Conservation (phyloP, 257 asterid species). For the Solanum dulcamara region DNA sequence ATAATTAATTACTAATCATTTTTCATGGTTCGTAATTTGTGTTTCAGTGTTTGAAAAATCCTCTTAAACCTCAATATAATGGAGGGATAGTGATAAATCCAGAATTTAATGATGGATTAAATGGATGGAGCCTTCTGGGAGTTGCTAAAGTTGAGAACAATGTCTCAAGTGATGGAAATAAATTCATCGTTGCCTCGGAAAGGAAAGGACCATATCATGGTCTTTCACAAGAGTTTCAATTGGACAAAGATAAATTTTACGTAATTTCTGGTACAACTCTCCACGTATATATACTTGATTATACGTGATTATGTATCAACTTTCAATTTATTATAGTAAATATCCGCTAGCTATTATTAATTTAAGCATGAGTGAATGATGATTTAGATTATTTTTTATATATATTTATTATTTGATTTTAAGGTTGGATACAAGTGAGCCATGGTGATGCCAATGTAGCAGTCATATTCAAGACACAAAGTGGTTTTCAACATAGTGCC, state of each 20-base stretch:
- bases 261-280: conserved; percentile 7
- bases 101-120: conserved; percentile 10
- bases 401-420: not conserved
- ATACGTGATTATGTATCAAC: not conserved
- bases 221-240: conserved; percentile 3
- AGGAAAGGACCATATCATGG: not conserved
- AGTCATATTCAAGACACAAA: conserved; percentile 12
- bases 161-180: conserved; percentile 5
- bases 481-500: conserved; percentile 4
- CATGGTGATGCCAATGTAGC: conserved; percentile 16
- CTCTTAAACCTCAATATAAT: conserved; percentile 20
- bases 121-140: conserved; percentile 15
- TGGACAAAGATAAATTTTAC: conserved; percentile 3
- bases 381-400: not conserved
- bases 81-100: conserved; percentile 29
- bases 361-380: not conserved
- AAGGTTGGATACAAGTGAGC: conserved; percentile 33
- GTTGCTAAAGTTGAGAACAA: not conserved
- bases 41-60: conserved; percentile 21
- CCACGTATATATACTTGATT: not conserved
- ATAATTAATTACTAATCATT: not conserved
- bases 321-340: too few relatives aligned
- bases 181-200: conserved; percentile 6
- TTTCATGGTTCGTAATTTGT: not conserved
- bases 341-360: too few relatives aligned